Conservation (phyloP, 192 early-diverging fungal species). For the Rhizoclosmatium sp. region DNA sequence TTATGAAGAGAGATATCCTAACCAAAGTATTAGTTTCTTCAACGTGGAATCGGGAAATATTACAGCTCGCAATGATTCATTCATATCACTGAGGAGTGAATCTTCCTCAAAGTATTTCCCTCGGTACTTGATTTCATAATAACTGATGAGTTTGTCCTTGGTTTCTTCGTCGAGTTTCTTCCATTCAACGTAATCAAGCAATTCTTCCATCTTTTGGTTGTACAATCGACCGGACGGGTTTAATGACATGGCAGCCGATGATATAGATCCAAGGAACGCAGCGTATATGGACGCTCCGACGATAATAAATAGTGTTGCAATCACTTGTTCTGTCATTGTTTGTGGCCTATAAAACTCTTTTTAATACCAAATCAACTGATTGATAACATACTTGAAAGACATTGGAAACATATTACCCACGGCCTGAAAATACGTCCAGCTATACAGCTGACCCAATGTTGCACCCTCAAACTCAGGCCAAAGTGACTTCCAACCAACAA, state of each 20-base stretch:
- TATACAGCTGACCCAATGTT: slow-evolving; percentile 41
- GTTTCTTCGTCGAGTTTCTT: slow-evolving; percentile 20
- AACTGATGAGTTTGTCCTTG: slow-evolving; percentile 13
- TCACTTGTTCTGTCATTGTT: slow-evolving; percentile 13
- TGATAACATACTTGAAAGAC: slow-evolving; percentile 18
- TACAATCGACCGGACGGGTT: slow-evolving; percentile 23
- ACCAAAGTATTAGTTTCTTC: not conserved
- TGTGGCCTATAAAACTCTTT: slow-evolving; percentile 2
- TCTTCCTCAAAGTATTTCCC: slow-evolving; percentile 32
- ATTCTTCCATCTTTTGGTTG: slow-evolving; percentile 29
- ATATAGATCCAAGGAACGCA: slow-evolving; percentile 14
- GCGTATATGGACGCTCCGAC: slow-evolving; percentile 16
- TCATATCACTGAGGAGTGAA: slow-evolving; percentile 1
- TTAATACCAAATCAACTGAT: not conserved
- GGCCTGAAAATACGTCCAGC: slow-evolving; percentile 38
- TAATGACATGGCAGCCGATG: slow-evolving; percentile 23
- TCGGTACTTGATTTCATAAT: slow-evolving; percentile 27
- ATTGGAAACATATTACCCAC: slow-evolving; percentile 31
- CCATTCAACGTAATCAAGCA: slow-evolving; percentile 25
- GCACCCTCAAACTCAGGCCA: slow-evolving; percentile 13
- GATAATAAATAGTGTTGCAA: slow-evolving; percentile 12
- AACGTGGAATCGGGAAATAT: not conserved
- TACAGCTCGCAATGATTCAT: slow-evolving; percentile 23
- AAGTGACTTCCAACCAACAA: slow-evolving; percentile 35
- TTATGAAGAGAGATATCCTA: slow-evolving; percentile 56